Base-by-base conservation (phyloP, 345 rosid genomes). In the Melaleuca quinquenervia region DNA sequence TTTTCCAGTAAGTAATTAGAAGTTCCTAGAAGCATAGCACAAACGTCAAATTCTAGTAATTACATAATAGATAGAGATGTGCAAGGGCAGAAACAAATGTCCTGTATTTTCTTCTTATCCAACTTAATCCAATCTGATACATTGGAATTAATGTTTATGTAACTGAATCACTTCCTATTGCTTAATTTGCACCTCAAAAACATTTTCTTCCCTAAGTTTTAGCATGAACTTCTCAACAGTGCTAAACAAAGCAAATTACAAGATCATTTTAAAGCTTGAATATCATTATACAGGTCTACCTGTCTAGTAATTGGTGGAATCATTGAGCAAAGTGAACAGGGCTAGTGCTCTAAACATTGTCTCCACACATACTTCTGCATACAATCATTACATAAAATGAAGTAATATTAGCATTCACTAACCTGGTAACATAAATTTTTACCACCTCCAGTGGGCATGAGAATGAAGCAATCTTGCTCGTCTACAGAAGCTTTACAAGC, bases 381-480 rank as follows among this genome's bases (percentile, higher is more conserved):
- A 11, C 7, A 0, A 58, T 58, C 64, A 26, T 0, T 58, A 26
- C 32, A 2, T 15, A 26, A 26, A 58, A 58, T 58, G 64, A 58
- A 58, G n/a, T 15, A 53, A 82, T 86, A 83, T 82, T 82, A 89
- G 84, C 53, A 82, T 86, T 54, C 84, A 56, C 83, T 90, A 9
- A 95, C 99, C 98, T 96, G 99, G 91, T 95, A 96, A 89, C 99
- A 95, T 83, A 96, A 87, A 90, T 98, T 96, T 92, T 95, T 95
- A 22, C 98, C 98, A 51, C 99, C 98, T 88, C 99, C 98, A 0
- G 98, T 96, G 3, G 98, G 99, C 98, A 96, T 92, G 54, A 95
- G 94, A 86, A 96, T 84, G 91, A 96, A 96, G 85, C 98, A 95
- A 88, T 95, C 98, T 88, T 89, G 92, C 88, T 92, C 95, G 55